phyloP scores from a whole-genome alignment of 768 basidiomycete genomes.

The Amanita fuliginea region DNA sequence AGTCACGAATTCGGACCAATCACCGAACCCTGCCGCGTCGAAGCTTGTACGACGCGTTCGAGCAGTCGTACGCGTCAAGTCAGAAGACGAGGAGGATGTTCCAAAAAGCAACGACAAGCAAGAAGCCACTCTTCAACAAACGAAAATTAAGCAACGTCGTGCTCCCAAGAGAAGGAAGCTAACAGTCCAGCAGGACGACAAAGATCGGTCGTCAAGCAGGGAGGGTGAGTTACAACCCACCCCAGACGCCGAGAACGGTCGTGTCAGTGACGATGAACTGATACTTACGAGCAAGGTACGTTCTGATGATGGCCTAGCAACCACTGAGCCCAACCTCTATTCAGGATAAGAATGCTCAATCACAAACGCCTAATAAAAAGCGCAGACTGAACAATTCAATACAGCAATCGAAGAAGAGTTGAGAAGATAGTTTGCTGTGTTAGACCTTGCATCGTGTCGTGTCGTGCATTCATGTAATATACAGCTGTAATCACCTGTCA shows the following conservation, averaged over 20 bases:
- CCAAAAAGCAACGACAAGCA: not conserved
- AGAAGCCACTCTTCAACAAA: not conserved
- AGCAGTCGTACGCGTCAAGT: constrained; percentile 55
- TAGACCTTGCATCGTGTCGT: not conserved
- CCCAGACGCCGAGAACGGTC: constrained; percentile 14
- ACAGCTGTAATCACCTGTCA: not conserved
- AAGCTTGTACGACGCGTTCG: constrained; percentile 53
- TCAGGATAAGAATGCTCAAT: not conserved
- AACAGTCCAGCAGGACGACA: constrained; percentile 12
- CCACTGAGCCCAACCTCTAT: not conserved
- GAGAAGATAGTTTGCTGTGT: not conserved
- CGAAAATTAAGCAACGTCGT: not conserved
- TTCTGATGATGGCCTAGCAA: not conserved
- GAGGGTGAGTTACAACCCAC: not conserved
- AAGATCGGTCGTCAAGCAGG: constrained; percentile 15
- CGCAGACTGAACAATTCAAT: constrained; percentile 16
- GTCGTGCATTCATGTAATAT: not conserved
- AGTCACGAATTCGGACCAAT: not conserved
- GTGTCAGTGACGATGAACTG: constrained; percentile 39
- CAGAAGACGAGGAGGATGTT: constrained; percentile 38
- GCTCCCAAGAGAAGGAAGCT: constrained; percentile 5
- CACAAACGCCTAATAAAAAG: constrained; percentile 19
- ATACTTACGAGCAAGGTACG: constrained; percentile 49
- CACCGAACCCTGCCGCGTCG: constrained; percentile 11
- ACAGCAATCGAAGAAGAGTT: constrained; percentile 2